phyloP scores from a whole-genome alignment of 768 basidiomycete species.

The Podaxis sp. region DNA sequence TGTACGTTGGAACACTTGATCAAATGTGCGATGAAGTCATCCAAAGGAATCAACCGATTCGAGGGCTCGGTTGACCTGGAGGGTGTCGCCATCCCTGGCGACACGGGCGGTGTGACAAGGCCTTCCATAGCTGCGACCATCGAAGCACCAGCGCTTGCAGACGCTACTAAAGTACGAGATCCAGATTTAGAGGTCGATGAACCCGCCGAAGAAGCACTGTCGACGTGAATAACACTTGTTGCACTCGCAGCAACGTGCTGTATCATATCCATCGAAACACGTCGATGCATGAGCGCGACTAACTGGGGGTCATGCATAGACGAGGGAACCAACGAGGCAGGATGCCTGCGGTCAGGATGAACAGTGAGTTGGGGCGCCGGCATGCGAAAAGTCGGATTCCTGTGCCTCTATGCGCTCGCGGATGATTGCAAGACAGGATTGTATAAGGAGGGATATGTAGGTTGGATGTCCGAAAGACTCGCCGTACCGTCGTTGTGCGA shows the following conservation, averaged over 20 bases:
- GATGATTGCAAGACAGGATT: slow-evolving; percentile 7
- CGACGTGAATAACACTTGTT: slow-evolving; percentile 70
- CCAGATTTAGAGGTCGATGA: slow-evolving; percentile 5
- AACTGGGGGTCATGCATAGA: slow-evolving; percentile 78
- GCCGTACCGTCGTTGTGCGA: slow-evolving; percentile 11
- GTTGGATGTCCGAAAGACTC: slow-evolving; percentile 28
- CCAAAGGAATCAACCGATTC: slow-evolving; percentile 53
- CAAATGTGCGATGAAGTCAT: slow-evolving; percentile 82
- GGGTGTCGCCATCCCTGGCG: neutral
- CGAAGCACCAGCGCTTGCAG: neutral
- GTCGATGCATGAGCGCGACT: slow-evolving; percentile 72
- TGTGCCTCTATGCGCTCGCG: neutral
- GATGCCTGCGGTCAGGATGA: slow-evolving; percentile 44
- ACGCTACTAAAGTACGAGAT: neutral
- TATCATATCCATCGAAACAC: slow-evolving; percentile 85
- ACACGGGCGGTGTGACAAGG: slow-evolving; percentile 61
- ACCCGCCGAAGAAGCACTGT: slow-evolving; percentile 39
- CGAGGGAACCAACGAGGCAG: slow-evolving; percentile 79
- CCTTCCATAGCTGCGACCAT: slow-evolving; percentile 21
- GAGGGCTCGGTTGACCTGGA: neutral
- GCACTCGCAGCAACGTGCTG: slow-evolving; percentile 79
- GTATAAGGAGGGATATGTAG: slow-evolving; percentile 23
- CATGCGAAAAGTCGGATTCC: neutral
- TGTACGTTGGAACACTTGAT: slow-evolving; percentile 84
- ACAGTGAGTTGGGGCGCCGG: neutral